phyloP scores from a whole-genome alignment of 306 rosid genomes.

The Prosopis cineraria region DNA sequence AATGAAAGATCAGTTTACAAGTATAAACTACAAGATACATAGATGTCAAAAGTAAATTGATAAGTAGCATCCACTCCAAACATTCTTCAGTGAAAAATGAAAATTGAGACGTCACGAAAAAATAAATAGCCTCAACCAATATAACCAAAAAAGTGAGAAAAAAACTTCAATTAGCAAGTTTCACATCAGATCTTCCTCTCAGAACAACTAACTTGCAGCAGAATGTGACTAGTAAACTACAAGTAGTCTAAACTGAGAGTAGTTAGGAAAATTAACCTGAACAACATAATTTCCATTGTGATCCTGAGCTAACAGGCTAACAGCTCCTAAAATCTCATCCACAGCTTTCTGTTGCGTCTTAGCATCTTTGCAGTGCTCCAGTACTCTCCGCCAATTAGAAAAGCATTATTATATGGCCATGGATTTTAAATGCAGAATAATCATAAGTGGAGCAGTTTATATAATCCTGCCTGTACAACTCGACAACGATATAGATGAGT shows the following conservation, averaged over 20 bases:
- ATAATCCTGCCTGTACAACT: conserved; percentile 72
- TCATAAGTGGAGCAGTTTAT: background rate
- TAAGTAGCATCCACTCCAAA: background rate
- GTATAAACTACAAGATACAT: background rate
- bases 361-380: conserved; percentile 81
- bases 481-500: conserved; percentile 97
- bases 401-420: background rate
- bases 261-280: conserved; percentile 59
- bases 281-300: conserved; percentile 96
- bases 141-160: too few relatives aligned
- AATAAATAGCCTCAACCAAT: background rate
- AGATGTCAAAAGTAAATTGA: background rate
- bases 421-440: background rate
- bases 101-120: background rate
- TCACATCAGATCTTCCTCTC: background rate
- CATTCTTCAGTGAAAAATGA: background rate
- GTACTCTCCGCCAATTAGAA: conserved; percentile 66
- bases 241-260: too few relatives aligned
- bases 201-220: background rate
- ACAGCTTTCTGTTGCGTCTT: conserved; percentile 73
- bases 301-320: conserved; percentile 94
- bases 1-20: background rate
- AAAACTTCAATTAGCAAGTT: background rate
- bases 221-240: background rate
- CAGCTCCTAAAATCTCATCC: conserved; percentile 92